Base-by-base conservation (phyloP, 2,329 filamentous ascomycete genomes). In the Monosporascus sp. region DNA sequence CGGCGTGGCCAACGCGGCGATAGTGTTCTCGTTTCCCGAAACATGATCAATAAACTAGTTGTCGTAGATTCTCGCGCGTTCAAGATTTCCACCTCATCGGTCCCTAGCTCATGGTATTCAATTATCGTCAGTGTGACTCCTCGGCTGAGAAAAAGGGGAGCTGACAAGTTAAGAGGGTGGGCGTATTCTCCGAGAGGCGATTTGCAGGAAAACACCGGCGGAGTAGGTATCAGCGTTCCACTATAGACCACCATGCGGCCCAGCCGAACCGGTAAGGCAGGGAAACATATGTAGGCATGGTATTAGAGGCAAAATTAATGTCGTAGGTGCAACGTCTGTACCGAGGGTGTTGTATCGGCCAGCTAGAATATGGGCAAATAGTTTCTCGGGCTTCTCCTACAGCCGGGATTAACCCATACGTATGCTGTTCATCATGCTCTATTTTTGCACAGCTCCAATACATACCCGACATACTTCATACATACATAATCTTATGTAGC, bases 11-110 rank as follows among this genome's bases (percentile, higher is more conserved):
- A 59, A 58, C 58, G 38, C 38, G 17, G 45, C 44, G 38, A 58
- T 51, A 52, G 49, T 43, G 7, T 46, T 48, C 51, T 60, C 55
- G 60, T 56, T 46, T 62, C 51, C 59, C 60, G 57, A 62, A 60
- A 62, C 59, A 60, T 46, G 46, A 48, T 50, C 55, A 52, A 59
- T 57, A 55, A 54, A 56, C 49, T 52, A 25, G 50, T 51, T 56
- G 59, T 56, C 55, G 55, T 60, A 55, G 53, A 37, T 51, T 44
- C 47, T 52, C 46, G 56, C 54, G 58, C 55, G 52, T 51, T 51
- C 47, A 41, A n/a, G 17, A n/a, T 41, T 17, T 17, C 43, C 31
- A 35, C 31, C 11, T 5, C 5, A 1, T 14, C 11, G 11, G 31
- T 25, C 37, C 15, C 37, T 22, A 47, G n/a, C n/a, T 18, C 37